A percentile compares a stretch with the other conserved stretches of the same genome.
phyloP scores from a whole-genome alignment of 805 yeast species.

The Starmerella bombi region DNA sequence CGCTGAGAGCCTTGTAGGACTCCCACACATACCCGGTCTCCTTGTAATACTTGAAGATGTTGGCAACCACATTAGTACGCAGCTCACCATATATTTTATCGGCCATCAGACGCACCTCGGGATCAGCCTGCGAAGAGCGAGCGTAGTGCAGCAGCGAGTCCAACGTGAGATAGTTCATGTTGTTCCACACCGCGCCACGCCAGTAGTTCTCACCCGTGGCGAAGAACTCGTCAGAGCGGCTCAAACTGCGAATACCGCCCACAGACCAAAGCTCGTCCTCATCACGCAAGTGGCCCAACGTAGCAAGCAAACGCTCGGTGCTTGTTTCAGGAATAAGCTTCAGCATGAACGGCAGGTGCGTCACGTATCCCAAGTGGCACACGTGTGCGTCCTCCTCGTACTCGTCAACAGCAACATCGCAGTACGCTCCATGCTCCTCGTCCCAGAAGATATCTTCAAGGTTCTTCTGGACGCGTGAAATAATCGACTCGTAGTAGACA shows the following conservation, averaged over 20 bases:
- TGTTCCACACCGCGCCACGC: conserved; percentile 91
- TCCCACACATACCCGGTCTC: conserved; percentile 80
- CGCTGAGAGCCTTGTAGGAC: conserved; percentile 68
- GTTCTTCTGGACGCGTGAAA: conserved; percentile 45
- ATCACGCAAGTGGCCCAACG: conserved; percentile 49
- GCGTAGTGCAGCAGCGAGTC: conserved; percentile 54
- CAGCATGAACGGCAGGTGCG: conserved; percentile 72
- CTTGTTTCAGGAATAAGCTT: conserved; percentile 41
- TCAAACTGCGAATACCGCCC: conserved; percentile 70
- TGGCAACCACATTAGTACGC: conserved; percentile 53
- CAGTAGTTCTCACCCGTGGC: conserved; percentile 83
- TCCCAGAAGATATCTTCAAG: conserved; percentile 74
- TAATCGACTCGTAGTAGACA: conserved; percentile 39
- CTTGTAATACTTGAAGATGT: conserved; percentile 56
- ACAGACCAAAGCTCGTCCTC: conserved; percentile 64
- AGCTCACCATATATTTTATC: conserved; percentile 43
- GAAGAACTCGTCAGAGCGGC: conserved; percentile 50
- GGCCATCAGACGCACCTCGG: conserved; percentile 29
- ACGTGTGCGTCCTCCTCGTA: conserved; percentile 50
- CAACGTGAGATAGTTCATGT: conserved; percentile 71
- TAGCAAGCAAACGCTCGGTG: conserved; percentile 36
- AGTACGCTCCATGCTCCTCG: conserved; percentile 48
- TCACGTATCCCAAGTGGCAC: conserved; percentile 84
- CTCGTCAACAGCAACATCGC: conserved; percentile 71
- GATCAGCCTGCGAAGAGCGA: conserved; percentile 23